A percentile compares a stretch with the other conserved stretches of the same genome.
Conservation (phyloP, 1,139 yeast species). For the Scheffersomyces parashehatae region DNA sequence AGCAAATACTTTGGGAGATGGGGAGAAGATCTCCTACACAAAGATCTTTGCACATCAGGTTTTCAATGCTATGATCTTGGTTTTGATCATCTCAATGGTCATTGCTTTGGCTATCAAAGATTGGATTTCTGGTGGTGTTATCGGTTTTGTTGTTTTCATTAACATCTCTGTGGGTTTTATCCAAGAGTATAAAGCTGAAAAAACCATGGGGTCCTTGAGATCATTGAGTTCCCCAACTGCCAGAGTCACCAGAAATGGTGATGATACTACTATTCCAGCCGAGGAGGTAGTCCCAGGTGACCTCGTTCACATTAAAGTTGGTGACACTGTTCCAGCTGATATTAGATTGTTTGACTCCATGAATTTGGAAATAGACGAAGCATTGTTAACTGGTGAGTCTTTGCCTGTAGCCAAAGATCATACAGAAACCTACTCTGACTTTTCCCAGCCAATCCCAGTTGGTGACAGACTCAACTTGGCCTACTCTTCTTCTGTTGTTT, state of each 20-base stretch:
- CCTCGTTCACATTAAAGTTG: constrained; percentile 62
- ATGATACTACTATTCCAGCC: constrained; percentile 59
- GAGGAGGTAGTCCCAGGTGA: constrained; percentile 81
- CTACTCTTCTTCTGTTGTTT: constrained; percentile 66
- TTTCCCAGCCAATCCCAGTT: constrained; percentile 51
- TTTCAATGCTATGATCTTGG: constrained; percentile 80
- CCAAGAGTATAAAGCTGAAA: constrained; percentile 74
- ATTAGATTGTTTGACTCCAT: constrained; percentile 58
- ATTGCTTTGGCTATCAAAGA: constrained; percentile 75
- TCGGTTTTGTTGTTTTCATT: constrained; percentile 65
- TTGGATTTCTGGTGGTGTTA: constrained; percentile 85
- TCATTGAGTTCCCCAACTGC: constrained; percentile 76
- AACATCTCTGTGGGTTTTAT: constrained; percentile 70
- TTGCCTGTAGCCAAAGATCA: constrained; percentile 67
- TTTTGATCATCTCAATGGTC: constrained; percentile 70
- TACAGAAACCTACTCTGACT: constrained; percentile 37
- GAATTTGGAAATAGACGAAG: constrained; percentile 81
- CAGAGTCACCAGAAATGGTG: constrained; percentile 64
- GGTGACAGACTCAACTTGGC: constrained; percentile 80
- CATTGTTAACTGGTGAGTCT: constrained; percentile 79
- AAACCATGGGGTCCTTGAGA: constrained; percentile 76
- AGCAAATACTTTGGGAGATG: constrained; percentile 62
- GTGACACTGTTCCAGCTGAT: constrained; percentile 83
- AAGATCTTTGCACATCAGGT: constrained; percentile 67
- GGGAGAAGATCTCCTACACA: constrained; percentile 54